These are phyloP conservation scores for Phytophthora foliorum DNA, from an alignment of 352 stramenopile genomes.

Conservation along the genomic window DNA sequence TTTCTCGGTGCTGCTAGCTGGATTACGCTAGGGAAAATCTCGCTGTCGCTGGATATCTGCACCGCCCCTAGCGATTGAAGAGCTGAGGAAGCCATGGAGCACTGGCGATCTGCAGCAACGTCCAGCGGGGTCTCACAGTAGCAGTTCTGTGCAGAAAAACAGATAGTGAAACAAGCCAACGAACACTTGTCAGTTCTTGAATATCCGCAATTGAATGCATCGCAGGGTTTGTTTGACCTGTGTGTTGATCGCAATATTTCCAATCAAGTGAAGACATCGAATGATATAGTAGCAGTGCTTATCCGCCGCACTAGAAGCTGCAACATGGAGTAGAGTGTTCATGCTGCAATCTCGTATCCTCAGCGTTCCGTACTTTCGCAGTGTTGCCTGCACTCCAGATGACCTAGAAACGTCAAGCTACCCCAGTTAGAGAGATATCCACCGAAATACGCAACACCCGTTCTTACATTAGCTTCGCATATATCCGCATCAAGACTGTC, in stretches of 20 bases:
- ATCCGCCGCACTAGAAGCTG: constrained; percentile 46
- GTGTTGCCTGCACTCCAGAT: constrained; percentile 40
- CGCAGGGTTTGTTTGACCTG: constrained; percentile 37
- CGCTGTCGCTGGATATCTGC: constrained; percentile 44
- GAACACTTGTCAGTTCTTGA: neutral
- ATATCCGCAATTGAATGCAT: neutral
- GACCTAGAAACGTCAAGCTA: constrained; percentile 22
- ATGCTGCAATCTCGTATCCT: constrained; percentile 65
- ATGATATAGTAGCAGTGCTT: constrained; percentile 62
- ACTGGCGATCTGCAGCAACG: constrained; percentile 42
- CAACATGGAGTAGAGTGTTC: constrained; percentile 67
- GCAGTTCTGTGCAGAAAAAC: constrained; percentile 48
- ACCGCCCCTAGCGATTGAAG: constrained; percentile 48
- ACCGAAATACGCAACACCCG: neutral
- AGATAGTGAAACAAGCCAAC: neutral
- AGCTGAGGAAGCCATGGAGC: constrained; percentile 35
- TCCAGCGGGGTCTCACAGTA: constrained; percentile 49
- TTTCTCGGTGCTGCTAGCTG: constrained; percentile 22
- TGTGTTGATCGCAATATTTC: constrained; percentile 50
- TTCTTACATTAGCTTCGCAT: constrained; percentile 53
- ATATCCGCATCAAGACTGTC: constrained; percentile 56
- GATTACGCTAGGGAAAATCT: constrained; percentile 43
- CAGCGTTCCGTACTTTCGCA: constrained; percentile 57
- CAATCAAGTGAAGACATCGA: constrained; percentile 48
- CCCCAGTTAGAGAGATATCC: neutral